Evolutionary conservation across 768 basidiomycete species (phyloP).

Genomic region (Leucogyrophana mollusca): DNA sequence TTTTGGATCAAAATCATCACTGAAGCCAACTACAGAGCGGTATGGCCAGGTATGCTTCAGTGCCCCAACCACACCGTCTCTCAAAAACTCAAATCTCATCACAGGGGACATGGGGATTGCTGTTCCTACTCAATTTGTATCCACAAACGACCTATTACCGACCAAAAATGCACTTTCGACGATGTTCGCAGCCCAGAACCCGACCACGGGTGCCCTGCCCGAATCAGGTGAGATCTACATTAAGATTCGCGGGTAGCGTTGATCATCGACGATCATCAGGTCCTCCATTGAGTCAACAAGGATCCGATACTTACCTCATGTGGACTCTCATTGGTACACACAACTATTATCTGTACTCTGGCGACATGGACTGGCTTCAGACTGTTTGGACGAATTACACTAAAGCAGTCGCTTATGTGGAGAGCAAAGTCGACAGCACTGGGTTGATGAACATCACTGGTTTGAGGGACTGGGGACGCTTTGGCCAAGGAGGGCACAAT

Average conservation of each 20-base stretch:
- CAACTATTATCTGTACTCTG: constrained; percentile 57
- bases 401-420: constrained; percentile 52
- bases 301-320: constrained; percentile 53
- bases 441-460: constrained; percentile 59
- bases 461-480: constrained; percentile 55
- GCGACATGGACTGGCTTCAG: constrained; percentile 50
- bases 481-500: constrained; percentile 55
- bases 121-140: constrained; percentile 59
- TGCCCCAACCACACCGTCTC: neutral
- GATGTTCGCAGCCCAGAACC: constrained; percentile 54
- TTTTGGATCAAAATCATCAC: neutral
- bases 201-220: constrained; percentile 51
- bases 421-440: constrained; percentile 46
- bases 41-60: constrained; percentile 48
- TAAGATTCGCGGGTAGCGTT: too few species aligned
- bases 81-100: neutral
- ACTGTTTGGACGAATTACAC: constrained; percentile 55
- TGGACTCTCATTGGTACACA: constrained; percentile 62
- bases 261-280: constrained; percentile 37
- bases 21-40: constrained; percentile 34
- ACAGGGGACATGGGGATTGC: constrained; percentile 63
- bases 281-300: constrained; percentile 32
- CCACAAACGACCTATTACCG: constrained; percentile 55
- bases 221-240: constrained; percentile 36
- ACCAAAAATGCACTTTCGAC: constrained; percentile 57